Evolutionary conservation across 108 stramenopile species (phyloP), one percentile per base, ranked within the genome.

Genomic region (Pseudonitzschia multiseries): DNA sequence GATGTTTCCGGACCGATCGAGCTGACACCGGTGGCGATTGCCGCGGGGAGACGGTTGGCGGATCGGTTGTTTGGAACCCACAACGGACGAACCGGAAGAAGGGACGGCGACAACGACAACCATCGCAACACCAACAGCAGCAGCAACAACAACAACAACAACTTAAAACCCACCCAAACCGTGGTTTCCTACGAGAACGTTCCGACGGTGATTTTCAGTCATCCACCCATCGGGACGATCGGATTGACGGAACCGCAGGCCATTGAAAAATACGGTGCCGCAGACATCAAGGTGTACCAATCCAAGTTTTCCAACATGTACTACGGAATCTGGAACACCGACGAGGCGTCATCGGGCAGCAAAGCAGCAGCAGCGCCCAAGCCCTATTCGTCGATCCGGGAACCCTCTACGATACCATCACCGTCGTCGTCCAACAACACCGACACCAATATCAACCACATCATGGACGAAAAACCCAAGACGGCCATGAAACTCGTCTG

Each of bases 1-100:
- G 98, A 99, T 80, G 97, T 96, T 2, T 83, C 82, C 69, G 94
- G 94, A 13, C 61, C 65, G 26, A 87, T 90, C 15, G 93, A 94
- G 74, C 79, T 99, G 12, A 99, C 98, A 5, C 98, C 98, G 50
- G 95, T 97, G 87, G 98, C 98, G 21, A 81, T 87, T 81, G 95
- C 95, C 1, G 96, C 96, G 17, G 97, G 95, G 0, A 82, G 96
- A 28, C 79, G 92, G 26, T 77, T 98, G 65, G 86, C 92, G 0
- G 97, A 98, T 81, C 83, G 94, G n/a, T 61, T 98, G 43, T 98
- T 93, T 76, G 93, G 89, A 57, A 76, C 76, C 13, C 56, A 75
- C 43, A 60, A 76, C 13, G 65, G 78, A 52, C 32, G 32, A 17
- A n/a, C 4, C 36, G 6, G 36, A 2, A 36, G 6, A 2, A 36